phyloP scores from a whole-genome alignment of 345 rosid genomes.

The Boechera stricta region DNA sequence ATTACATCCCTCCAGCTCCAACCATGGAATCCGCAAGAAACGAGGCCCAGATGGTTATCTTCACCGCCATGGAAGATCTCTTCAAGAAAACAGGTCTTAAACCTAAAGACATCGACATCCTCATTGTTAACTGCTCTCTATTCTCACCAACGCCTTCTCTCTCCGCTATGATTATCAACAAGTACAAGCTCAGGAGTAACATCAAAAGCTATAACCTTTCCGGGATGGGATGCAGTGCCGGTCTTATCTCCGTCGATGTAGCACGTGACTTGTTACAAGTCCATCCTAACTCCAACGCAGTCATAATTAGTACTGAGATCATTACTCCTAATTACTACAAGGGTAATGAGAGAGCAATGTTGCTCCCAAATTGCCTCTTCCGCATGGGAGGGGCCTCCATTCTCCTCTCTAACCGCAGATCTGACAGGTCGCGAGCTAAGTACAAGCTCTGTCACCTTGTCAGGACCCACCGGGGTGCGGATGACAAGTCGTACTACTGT shows the following conservation, averaged over 20 bases:
- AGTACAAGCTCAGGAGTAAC: slow-evolving; percentile 79
- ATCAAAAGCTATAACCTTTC: slow-evolving; percentile 78
- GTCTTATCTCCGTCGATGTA: slow-evolving; percentile 67
- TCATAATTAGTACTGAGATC: slow-evolving; percentile 75
- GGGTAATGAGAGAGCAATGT: slow-evolving; percentile 83
- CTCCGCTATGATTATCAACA: slow-evolving; percentile 79
- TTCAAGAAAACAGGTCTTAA: slow-evolving; percentile 68
- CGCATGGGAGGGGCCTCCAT: slow-evolving; percentile 83
- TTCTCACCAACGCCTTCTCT: slow-evolving; percentile 82
- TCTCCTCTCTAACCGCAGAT: slow-evolving; percentile 64
- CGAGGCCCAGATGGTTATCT: slow-evolving; percentile 70
- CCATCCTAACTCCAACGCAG: slow-evolving; percentile 71
- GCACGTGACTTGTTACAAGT: slow-evolving; percentile 80
- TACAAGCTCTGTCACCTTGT: slow-evolving; percentile 67
- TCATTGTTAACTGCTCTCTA: slow-evolving; percentile 73
- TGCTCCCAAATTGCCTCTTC: slow-evolving; percentile 79
- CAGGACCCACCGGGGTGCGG: slow-evolving; percentile 71
- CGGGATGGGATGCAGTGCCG: slow-evolving; percentile 89
- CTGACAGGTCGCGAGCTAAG: slow-evolving; percentile 64
- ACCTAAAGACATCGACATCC: slow-evolving; percentile 70
- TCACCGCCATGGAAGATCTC: slow-evolving; percentile 71
- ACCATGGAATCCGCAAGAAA: slow-evolving; percentile 66
- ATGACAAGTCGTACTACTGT: slow-evolving; percentile 69
- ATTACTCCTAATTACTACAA: slow-evolving; percentile 72
- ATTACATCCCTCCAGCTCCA: slow-evolving; percentile 77